Percentiles rank a stretch among this genome's conserved stretches.
Evolutionary conservation across 1,284 basidiomycete genomes (phyloP).

Genomic region (Moesziomyces parantarcticus): DNA sequence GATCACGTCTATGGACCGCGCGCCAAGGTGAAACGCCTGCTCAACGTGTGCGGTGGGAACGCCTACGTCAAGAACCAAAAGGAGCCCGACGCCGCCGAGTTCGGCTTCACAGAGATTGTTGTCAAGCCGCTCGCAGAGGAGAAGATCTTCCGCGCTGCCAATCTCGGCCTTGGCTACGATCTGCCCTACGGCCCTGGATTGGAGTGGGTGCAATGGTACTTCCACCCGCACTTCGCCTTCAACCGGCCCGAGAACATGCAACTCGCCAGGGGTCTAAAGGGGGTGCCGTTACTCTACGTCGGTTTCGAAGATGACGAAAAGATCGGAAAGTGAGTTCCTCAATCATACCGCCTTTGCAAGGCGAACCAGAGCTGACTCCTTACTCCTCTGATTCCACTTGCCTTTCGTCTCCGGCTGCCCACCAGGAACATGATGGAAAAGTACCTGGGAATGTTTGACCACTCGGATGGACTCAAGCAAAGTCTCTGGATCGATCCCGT

Average conservation of each 20-base stretch:
- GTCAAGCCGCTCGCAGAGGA: constrained; percentile 53
- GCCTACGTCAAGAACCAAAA: constrained; percentile 50
- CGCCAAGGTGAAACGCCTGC: constrained; percentile 42
- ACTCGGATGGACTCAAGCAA: constrained; percentile 42
- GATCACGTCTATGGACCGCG: constrained; percentile 42
- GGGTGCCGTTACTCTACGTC: constrained; percentile 42
- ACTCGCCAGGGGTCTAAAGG: constrained; percentile 32
- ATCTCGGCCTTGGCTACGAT: constrained; percentile 55
- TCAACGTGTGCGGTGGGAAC: constrained; percentile 58
- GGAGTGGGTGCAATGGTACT: constrained; percentile 59
- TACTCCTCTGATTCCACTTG: neutral
- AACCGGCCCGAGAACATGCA: constrained; percentile 38
- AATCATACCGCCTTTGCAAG: no score
- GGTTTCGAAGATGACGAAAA: constrained; percentile 58
- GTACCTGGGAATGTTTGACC: constrained; percentile 49
- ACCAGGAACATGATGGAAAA: constrained; percentile 56
- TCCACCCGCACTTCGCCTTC: constrained; percentile 56
- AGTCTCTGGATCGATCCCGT: constrained; percentile 56
- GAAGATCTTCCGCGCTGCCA: constrained; percentile 47
- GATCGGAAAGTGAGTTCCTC: constrained; percentile 45
- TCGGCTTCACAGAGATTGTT: constrained; percentile 51
- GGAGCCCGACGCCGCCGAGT: constrained; percentile 44
- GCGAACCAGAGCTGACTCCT: neutral
- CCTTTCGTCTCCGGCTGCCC: neutral
- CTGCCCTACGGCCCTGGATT: constrained; percentile 52